Percentiles rank a stretch among this genome's conserved stretches.
phyloP scores from a whole-genome alignment of 139 green algal genomes.

The Parachlorella kessleri region DNA sequence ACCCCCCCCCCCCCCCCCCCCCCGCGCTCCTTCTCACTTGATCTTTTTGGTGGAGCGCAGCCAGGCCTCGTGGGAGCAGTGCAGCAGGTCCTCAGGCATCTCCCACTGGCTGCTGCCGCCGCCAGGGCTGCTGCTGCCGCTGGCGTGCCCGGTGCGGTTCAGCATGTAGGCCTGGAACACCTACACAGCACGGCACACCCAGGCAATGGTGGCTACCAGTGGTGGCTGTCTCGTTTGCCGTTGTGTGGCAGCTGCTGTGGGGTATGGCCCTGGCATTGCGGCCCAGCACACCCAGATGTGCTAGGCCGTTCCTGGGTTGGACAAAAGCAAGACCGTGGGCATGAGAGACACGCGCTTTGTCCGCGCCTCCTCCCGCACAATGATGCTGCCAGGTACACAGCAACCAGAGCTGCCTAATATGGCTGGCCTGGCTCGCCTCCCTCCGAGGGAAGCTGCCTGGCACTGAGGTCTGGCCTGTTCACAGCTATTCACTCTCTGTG shows the following conservation, averaged over 20 bases:
- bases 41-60: slow-evolving; percentile 8
- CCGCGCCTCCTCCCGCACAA: too few species aligned
- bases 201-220: neutral
- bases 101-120: neutral
- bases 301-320: neutral
- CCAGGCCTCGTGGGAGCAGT: neutral
- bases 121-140: neutral
- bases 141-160: slow-evolving; percentile 19
- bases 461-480: too few species aligned
- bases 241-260: neutral
- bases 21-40: slow-evolving; percentile 6
- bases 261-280: neutral
- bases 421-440: too few species aligned
- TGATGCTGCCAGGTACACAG: too few species aligned
- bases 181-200: neutral
- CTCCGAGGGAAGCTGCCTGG: too few species aligned
- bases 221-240: too few species aligned
- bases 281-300: neutral
- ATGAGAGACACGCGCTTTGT: neutral
- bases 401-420: too few species aligned
- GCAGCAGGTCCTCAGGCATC: slow-evolving; percentile 17
- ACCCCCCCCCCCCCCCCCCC: too few species aligned
- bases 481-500: too few species aligned
- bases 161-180: slow-evolving; percentile 42
- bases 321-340: neutral